phyloP scores from a whole-genome alignment of 2,329 filamentous ascomycete genomes.

The Sphaerostilbella broomeana region DNA sequence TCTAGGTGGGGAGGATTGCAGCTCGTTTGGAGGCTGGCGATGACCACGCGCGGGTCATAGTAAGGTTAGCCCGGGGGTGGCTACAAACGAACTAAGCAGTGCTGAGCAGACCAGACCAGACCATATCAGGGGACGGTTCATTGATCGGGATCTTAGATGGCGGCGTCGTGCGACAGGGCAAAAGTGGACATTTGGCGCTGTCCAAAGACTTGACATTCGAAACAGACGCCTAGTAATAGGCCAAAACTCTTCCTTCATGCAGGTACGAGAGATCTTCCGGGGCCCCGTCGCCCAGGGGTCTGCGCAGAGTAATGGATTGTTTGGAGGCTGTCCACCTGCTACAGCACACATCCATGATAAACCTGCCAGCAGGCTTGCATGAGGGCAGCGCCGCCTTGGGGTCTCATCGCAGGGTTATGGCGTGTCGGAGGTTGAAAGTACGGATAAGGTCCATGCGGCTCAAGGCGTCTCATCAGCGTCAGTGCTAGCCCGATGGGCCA shows the following conservation, averaged over 20 bases:
- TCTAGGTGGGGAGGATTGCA: too few relatives aligned
- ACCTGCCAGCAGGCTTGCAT: too few relatives aligned
- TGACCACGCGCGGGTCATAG: too few relatives aligned
- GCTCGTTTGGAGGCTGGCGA: too few relatives aligned
- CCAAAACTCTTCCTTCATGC: conserved; percentile 4
- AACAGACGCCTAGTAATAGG: conserved; percentile 4
- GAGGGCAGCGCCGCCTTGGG: too few relatives aligned
- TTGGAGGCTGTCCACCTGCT: too few relatives aligned
- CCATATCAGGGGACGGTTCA: conserved; percentile 3
- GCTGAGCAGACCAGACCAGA: too few relatives aligned
- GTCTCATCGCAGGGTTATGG: too few relatives aligned
- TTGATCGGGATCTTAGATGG: conserved; percentile 1
- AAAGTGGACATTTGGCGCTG: conserved; percentile 9
- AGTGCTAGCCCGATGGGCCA: conserved; percentile 7
- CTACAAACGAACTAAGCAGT: too few relatives aligned
- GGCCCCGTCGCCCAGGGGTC: conserved; percentile 1
- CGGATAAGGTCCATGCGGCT: conserved; percentile 11
- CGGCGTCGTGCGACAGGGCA: conserved; percentile 4
- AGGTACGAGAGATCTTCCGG: conserved; percentile 8
- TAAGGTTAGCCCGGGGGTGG: too few relatives aligned
- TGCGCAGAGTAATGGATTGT: background rate
- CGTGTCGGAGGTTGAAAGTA: conserved; percentile 13
- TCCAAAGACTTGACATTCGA: conserved; percentile 6
- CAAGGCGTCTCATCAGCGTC: conserved; percentile 8
- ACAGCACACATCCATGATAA: too few relatives aligned